These are phyloP conservation scores for Apiotrichum montevideense DNA, from an alignment of 1,284 basidiomycete species.

Conservation along the genomic window DNA sequence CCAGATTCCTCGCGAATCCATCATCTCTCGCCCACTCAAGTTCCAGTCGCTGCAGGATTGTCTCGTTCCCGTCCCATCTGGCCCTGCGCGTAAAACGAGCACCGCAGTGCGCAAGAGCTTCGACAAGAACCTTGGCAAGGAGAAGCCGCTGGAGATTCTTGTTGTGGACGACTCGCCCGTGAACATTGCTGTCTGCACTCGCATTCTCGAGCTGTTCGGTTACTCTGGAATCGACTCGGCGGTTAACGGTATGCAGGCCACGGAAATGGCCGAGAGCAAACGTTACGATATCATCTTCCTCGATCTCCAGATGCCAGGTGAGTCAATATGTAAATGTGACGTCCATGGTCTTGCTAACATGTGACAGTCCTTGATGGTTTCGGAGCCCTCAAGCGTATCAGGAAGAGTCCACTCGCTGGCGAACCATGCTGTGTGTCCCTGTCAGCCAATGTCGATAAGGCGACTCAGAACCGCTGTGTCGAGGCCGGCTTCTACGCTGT, in stretches of 20 bases:
- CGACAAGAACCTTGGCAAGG: constrained; percentile 11
- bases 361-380: constrained; percentile 33
- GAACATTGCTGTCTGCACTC: constrained; percentile 36
- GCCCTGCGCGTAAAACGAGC: neutral
- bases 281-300: constrained; percentile 40
- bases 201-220: constrained; percentile 40
- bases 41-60: constrained; percentile 31
- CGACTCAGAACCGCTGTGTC: constrained; percentile 24
- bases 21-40: constrained; percentile 40
- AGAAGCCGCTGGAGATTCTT: constrained; percentile 35
- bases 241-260: constrained; percentile 35
- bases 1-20: constrained; percentile 22
- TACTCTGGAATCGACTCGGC: constrained; percentile 35
- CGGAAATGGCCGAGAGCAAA: constrained; percentile 30
- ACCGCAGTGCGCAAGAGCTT: neutral
- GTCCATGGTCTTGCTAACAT: neutral
- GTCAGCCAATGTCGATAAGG: constrained; percentile 40
- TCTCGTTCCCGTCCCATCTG: constrained; percentile 7
- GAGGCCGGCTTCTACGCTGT: constrained; percentile 33
- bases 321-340: neutral
- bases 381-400: constrained; percentile 26
- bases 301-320: constrained; percentile 41
- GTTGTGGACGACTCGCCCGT: constrained; percentile 44
- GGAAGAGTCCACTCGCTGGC: constrained; percentile 26
- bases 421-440: constrained; percentile 38